Conservation (phyloP, 805 yeast genomes). For the Brettanomyces nanus region DNA sequence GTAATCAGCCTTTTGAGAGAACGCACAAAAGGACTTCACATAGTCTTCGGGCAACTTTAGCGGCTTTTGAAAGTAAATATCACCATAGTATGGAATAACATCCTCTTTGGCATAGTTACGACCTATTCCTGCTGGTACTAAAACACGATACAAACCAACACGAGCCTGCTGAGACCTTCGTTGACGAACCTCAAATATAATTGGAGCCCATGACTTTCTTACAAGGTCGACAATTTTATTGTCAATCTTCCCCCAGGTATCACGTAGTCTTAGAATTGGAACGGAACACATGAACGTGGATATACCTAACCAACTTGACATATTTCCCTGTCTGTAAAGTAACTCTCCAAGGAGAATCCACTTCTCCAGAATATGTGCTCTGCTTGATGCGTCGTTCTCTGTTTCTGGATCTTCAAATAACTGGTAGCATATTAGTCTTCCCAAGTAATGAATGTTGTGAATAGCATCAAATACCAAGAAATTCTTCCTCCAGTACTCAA, state of each 20-base stretch:
- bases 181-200: constrained; percentile 79
- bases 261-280: constrained; percentile 66
- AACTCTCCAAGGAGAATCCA: constrained; percentile 83
- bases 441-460: constrained; percentile 66
- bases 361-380: constrained; percentile 62
- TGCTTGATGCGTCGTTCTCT: constrained; percentile 28
- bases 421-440: constrained; percentile 62
- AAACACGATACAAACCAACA: constrained; percentile 52
- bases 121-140: constrained; percentile 87
- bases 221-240: constrained; percentile 50
- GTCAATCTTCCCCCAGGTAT: constrained; percentile 70
- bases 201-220: constrained; percentile 86
- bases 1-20: constrained; percentile 58
- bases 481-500: constrained; percentile 43
- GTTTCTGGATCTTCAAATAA: constrained; percentile 44
- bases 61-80: constrained; percentile 32
- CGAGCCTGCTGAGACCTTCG: constrained; percentile 11
- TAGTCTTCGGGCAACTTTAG: constrained; percentile 2
- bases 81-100: constrained; percentile 89
- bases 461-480: constrained; percentile 71
- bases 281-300: constrained; percentile 76
- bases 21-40: constrained; percentile 51
- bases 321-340: constrained; percentile 76
- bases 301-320: constrained; percentile 91
- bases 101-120: constrained; percentile 62